phyloP scores from a whole-genome alignment of 2,329 filamentous ascomycete genomes.

The Alternaria triticina region DNA sequence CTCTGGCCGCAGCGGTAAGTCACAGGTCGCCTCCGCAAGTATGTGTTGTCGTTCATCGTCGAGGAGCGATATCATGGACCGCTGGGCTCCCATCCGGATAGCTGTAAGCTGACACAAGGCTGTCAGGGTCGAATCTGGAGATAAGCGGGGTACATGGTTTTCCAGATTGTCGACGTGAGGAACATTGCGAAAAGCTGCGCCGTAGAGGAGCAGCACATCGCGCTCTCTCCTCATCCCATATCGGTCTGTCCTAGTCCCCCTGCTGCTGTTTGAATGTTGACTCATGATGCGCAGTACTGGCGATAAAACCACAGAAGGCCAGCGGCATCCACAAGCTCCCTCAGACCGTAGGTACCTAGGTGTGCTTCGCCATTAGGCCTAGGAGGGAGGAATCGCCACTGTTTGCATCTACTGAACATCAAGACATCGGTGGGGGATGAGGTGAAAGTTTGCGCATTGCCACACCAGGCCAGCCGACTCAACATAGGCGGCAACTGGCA shows the following conservation, averaged over 20 bases:
- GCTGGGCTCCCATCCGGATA: slow-evolving; percentile 39
- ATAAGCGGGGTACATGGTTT: slow-evolving; percentile 24
- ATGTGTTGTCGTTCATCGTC: slow-evolving; percentile 45
- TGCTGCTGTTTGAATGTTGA: slow-evolving; percentile 1
- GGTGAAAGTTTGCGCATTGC: slow-evolving; percentile 14
- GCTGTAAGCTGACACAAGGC: slow-evolving; percentile 47
- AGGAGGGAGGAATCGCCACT: not conserved
- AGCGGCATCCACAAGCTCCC: not conserved
- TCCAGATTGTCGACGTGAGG: slow-evolving; percentile 21
- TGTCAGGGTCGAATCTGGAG: slow-evolving; percentile 38
- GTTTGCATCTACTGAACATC: not conserved
- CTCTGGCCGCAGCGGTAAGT: slow-evolving; percentile 28
- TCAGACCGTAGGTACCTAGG: not conserved
- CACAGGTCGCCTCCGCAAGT: slow-evolving; percentile 47
- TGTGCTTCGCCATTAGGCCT: not conserved
- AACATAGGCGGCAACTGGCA: not conserved
- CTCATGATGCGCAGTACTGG: slow-evolving; percentile 2
- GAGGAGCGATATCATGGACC: slow-evolving; percentile 47
- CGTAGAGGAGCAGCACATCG: slow-evolving; percentile 35
- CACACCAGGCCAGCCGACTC: slow-evolving; percentile 3
- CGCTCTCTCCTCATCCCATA: slow-evolving; percentile 33
- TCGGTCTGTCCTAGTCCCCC: not conserved
- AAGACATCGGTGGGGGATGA: slow-evolving; percentile 1
- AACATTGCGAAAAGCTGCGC: slow-evolving; percentile 32
- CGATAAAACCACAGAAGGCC: not conserved